Evolutionary conservation across 306 rosid genomes (phyloP), one percentile per base, ranked within the genome.

Genomic region (Neltuma alba): DNA sequence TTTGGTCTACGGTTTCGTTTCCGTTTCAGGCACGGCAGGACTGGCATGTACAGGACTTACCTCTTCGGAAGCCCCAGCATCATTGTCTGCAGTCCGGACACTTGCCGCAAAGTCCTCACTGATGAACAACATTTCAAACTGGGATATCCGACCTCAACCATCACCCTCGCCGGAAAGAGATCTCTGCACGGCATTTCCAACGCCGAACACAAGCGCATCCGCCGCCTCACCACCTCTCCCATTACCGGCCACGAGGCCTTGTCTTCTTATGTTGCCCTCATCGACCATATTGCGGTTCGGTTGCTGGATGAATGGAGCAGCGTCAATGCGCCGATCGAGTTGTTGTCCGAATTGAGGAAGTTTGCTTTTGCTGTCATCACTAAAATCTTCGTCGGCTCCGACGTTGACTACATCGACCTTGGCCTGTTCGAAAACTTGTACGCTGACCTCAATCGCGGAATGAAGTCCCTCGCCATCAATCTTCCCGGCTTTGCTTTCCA

Each of bases 401-500:
- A 89, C 4, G 67, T 2, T 20, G 31, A 81, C 40, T 74, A 23
- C 7, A 63, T 77, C 1, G 81, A 74, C 74, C 77, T 85, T 79
- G 79, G 85, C 81, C 74, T 72, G 57, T 75, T 86, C 0, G 87
- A 86, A 38, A 77, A 80, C 21, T 78, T 86, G 76, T 89, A 92
- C 79, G 75, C 80, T 38, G 30, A 40, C 70, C 83, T 92, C 2
- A 86, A 72, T 30, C 84, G 74, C 5, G 97, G 96, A n/a, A 74
- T 91, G 67, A 89, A 93, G 72, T 85, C 96, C 67, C 60, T 74
- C 3, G 83, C 93, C 66, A 84, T 92, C 23, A 88, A 92, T 67
- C 70, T 89, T 27, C 93, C 97, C 0, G 96, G 97, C 44, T 92
- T 90, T 78, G 84, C 93, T 40, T 92, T 86, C 77, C 69, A 86